Base-by-base conservation (phyloP, 2,329 filamentous ascomycete species). In the Fusarium floridanum region DNA sequence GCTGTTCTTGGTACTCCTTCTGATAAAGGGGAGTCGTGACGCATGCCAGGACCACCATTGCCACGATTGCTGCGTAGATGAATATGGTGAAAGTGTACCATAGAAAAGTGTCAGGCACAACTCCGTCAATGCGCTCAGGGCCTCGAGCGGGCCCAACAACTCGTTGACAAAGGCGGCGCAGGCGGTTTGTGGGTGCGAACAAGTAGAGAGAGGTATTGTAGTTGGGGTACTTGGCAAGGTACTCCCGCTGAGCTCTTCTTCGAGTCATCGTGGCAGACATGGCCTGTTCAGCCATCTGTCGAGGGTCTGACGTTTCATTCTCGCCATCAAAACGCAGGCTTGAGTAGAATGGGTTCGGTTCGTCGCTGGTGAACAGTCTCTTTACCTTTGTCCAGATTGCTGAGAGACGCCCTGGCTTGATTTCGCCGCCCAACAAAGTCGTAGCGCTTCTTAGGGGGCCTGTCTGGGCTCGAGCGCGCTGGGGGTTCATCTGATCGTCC, bases 21-120 rank as follows among this genome's bases (percentile, higher is more conserved):
- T 99, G 97, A 81, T 97, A 99, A 17, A 99, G 86, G 1, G 97
- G 97, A 2, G 97, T 99, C 2, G 95, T 98, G 61, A 98, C 88
- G 80, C 96, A 99, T 34, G 97, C 97, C 61, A 99, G 89, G 53
- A 98, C 84, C n/a, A 99, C 97, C 97, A 99, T 99, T 61, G 95
- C 94, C 48, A 98, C 94, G 72, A 99, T 98, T 16, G 94, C 93
- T 27, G 93, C 91, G 81, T 99, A 99, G 65, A 98, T 94, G 78
- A 99, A 93, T 5, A 95, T 94, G 1, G 97, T 98, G 81, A 98
- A 97, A 1, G 91, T 87, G 81, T 98, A 98, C 95, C 97, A 99
- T 10, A 97, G 88, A 6, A 94, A 90, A 75, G 95, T 95, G 76
- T 97, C 96, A 0, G 97, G 97, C 70, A 95, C 92, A 1, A 97